Evolutionary conservation across 208 protist genomes (phyloP).

Genomic region (Phytomonas francai): DNA sequence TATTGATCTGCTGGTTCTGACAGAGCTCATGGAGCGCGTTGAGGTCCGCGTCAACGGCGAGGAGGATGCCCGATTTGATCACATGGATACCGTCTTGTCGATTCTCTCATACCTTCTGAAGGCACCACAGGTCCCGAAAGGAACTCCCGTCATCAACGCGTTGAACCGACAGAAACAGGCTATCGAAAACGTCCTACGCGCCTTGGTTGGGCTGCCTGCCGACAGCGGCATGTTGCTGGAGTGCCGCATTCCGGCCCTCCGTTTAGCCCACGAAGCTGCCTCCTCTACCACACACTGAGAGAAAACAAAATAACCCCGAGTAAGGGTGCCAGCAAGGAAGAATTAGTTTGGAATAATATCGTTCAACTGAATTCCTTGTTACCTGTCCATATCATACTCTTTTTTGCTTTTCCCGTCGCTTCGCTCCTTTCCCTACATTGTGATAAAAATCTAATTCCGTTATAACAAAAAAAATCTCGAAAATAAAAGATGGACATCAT

Average conservation of each 20-base stretch:
- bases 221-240: slow-evolving; percentile 97
- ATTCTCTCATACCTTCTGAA: slow-evolving; percentile 97
- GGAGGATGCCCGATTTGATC: slow-evolving; percentile 45
- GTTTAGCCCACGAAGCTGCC: neutral
- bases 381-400: neutral
- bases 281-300: neutral
- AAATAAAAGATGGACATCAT: neutral
- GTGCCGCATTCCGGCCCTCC: slow-evolving; percentile 72
- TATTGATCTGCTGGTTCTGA: slow-evolving; percentile 96
- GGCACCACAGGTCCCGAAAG: slow-evolving; percentile 90
- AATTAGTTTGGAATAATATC: neutral
- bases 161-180: slow-evolving; percentile 93
- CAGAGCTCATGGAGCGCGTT: slow-evolving; percentile 94
- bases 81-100: slow-evolving; percentile 92
- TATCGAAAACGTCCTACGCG: slow-evolving; percentile 95
- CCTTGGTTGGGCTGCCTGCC: slow-evolving; percentile 91
- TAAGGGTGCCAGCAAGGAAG: neutral
- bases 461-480: neutral
- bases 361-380: slow-evolving; percentile 1
- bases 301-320: neutral
- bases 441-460: neutral
- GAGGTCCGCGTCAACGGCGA: slow-evolving; percentile 23
- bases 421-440: neutral
- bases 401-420: neutral
- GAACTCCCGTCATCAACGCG: slow-evolving; percentile 96